Conservation (phyloP, 371 early-diverging fungal species). For the Mortierella sp. region DNA sequence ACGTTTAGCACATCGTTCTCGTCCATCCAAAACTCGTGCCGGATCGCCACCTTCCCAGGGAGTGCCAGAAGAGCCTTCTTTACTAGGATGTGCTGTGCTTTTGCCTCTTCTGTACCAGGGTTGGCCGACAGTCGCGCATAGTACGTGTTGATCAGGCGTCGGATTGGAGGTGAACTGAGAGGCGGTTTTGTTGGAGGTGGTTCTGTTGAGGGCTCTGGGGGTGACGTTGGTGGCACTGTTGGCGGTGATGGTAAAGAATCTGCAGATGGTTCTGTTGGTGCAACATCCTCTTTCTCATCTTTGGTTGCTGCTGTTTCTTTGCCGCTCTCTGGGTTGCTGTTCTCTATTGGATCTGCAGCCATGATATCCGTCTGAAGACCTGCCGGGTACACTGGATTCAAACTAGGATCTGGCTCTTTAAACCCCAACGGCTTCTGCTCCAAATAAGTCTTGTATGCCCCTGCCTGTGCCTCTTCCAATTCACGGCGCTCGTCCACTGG, state of each 20-base stretch:
- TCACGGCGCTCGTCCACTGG: neutral
- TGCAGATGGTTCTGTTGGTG: neutral
- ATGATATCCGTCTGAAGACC: neutral
- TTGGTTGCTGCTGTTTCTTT: neutral
- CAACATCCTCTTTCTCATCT: neutral
- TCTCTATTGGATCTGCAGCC: neutral
- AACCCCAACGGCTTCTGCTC: neutral
- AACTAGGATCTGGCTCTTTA: neutral
- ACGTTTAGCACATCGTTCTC: constrained; percentile 49
- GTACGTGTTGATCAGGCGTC: constrained; percentile 15
- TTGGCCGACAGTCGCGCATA: constrained; percentile 34
- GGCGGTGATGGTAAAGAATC: neutral
- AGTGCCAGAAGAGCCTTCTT: constrained; percentile 18
- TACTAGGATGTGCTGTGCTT: constrained; percentile 21
- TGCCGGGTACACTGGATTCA: neutral
- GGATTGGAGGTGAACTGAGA: neutral
- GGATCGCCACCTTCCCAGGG: constrained; percentile 31
- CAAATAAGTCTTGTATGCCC: neutral
- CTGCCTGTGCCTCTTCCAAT: neutral
- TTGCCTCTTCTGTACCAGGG: constrained; percentile 33
- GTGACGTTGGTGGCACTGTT: neutral
- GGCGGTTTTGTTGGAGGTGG: neutral
- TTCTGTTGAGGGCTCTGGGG: too few relatives aligned
- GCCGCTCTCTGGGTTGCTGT: neutral
- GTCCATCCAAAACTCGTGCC: constrained; percentile 45